Evolutionary conservation across 1,284 basidiomycete genomes (phyloP), one percentile per base, ranked within the genome.

Genomic region (Coniferiporia sulphurascens): DNA sequence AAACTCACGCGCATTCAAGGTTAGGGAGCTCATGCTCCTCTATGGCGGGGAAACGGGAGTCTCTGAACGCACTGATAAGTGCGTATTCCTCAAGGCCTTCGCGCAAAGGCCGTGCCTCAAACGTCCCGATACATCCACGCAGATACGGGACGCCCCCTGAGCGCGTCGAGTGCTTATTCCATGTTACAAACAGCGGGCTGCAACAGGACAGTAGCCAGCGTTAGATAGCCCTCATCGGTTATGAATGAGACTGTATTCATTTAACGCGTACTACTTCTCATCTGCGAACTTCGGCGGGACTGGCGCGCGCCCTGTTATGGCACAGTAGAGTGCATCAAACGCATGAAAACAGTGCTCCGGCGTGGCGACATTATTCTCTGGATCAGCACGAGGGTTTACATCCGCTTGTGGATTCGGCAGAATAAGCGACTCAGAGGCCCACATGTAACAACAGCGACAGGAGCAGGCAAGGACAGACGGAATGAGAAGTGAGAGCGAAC

Each of bases 181-280:
- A 99, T 1, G 96, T 98, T 38, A 99, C 93, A 73, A 99, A 99
- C 59, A 99, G 78, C 6, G 95, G 94, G 72, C 94, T 95, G 65
- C 38, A 32, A 51, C 17, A n/a, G 3, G 15, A n/a, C 15, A 19
- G 44, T 9, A 8, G 3, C 17, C 17, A 8, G 38, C 19, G 13
- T 21, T 9, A 46, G 44, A 46, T 46, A 3, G 17, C 19, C 8
- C 44, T 27, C 27, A 27, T 27, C 27, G 15, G n/a, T 52, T 12
- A 46, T 17, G 64, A 27, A 38, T n/a, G 22, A 44, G 41, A 17
- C 32, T 34, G 38, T n/a, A n/a, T 34, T 34, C 12, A 27, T 21
- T 12, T 41, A 19, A 8, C 27, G 74, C 86, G 67, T 70, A 91
- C 89, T 83, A 89, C 73, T 88, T 86, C 61, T 85, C 82, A 67